Conservation (phyloP, 2,329 filamentous ascomycete genomes). For the Tolypocladium inflatum region DNA sequence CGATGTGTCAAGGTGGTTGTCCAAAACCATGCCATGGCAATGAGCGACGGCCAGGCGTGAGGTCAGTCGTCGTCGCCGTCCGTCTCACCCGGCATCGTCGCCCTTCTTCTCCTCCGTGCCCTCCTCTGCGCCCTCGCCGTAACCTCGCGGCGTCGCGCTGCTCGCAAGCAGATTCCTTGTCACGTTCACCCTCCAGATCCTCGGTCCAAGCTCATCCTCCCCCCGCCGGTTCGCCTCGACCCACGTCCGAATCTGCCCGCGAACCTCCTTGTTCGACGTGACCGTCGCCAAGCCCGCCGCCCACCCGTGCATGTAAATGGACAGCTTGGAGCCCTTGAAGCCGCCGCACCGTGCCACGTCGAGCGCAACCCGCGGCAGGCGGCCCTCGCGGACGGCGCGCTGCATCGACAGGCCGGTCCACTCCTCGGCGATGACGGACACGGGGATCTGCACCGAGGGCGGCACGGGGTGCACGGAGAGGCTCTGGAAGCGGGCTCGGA, state of each 20-base stretch:
- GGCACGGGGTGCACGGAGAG: constrained; percentile 24
- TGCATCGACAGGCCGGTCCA: constrained; percentile 18
- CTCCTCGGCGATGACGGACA: constrained; percentile 17
- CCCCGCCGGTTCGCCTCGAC: constrained; percentile 18
- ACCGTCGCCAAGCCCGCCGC: constrained; percentile 21
- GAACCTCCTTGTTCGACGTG: constrained; percentile 31
- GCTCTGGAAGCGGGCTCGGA: constrained; percentile 18
- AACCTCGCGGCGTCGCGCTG: constrained; percentile 14
- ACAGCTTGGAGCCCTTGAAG: constrained; percentile 26
- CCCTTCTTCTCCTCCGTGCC: background rate
- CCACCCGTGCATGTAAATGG: constrained; percentile 31
- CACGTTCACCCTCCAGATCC: constrained; percentile 22
- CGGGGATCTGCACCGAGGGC: constrained; percentile 21
- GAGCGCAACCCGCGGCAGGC: constrained; percentile 22
- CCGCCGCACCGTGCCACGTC: constrained; percentile 20
- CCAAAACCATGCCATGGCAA: background rate
- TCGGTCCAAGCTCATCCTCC: constrained; percentile 20
- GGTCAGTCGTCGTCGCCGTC: background rate
- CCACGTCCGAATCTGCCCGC: constrained; percentile 24
- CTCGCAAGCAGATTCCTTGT: constrained; percentile 26
- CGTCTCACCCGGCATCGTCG: background rate
- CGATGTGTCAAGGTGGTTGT: background rate
- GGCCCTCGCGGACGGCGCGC: constrained; percentile 12
- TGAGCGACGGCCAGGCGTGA: background rate
- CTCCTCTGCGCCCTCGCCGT: background rate